Evolutionary conservation across 129 eudicot genomes (phyloP), one percentile per base, ranked within the genome.

Genomic region (Centaurea solstitialis): DNA sequence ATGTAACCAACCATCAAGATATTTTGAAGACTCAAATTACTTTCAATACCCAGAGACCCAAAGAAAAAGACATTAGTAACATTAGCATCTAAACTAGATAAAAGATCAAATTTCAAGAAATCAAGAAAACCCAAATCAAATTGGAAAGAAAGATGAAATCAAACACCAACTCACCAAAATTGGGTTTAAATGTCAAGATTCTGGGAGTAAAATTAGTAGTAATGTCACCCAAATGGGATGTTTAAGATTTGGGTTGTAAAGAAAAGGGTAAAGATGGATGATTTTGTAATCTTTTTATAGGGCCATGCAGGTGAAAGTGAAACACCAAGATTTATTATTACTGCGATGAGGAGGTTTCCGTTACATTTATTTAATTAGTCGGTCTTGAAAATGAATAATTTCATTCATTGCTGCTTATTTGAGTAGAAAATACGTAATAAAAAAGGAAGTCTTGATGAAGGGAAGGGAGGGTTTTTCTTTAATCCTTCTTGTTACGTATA

Each of bases 241-340:
- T 22, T 50, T 7, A 7, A 76, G 80, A 82, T 37, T 79, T 79
- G 73, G 69, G 84, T 47, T 68, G 85, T 83, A 71, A 71, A 50
- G 70, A 78, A 76, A 72, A 26, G 73, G 73, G 70, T 43, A 37
- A 70, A 76, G 76, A 57, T 77, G 86, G 82, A 76, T 78, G 80
- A 69, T 86, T 82, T 84, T 86, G 90, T 79, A 82, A 90, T 89
- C 85, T 81, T 76, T 83, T 76, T 83, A 73, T 73, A 83, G 72
- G 72, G 86, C 91, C 91, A 91, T 87, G 93, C 93, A 86, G 83
- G 68, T 84, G n/a, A n/a, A n/a, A n/a, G n/a, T n/a, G 75, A 65
- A 84, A 76, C 57, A 74, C 72, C 81, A 59, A 73, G 64, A 41
- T 79, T 81, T 79, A 77, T 73, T n/a, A n/a, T n/a, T n/a, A n/a